Percentiles rank a stretch among this genome's conserved stretches.
Evolutionary conservation across 2,329 filamentous ascomycete genomes (phyloP).

Genomic region (Amesomyces nigricolor): DNA sequence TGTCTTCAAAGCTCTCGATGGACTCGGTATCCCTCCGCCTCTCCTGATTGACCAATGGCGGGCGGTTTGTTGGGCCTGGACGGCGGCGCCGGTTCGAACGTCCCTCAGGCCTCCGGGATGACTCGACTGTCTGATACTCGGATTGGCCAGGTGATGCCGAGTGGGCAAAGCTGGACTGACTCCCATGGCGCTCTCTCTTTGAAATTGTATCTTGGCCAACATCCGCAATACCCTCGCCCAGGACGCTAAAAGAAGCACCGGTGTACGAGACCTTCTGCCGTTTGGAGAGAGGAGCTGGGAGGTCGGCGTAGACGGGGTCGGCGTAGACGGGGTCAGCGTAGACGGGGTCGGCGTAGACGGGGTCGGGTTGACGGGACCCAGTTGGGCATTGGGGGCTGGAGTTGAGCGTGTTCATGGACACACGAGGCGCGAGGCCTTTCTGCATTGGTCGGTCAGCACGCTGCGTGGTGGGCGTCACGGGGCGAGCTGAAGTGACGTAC

Average conservation of each 20-base stretch:
- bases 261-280: constrained; percentile 9
- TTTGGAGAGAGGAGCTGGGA: constrained; percentile 8
- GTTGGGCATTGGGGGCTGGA: background rate
- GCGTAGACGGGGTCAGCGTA: background rate
- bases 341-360: background rate
- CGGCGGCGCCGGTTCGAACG: constrained; percentile 19
- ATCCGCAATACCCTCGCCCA: constrained; percentile 17
- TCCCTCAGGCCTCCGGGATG: background rate
- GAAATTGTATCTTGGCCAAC: constrained; percentile 4
- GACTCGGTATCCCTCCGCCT: background rate
- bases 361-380: background rate
- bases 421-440: constrained; percentile 3
- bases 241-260: background rate
- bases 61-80: background rate
- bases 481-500: background rate
- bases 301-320: background rate
- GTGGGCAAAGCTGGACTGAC: constrained; percentile 15
- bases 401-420: constrained; percentile 23
- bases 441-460: background rate
- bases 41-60: background rate
- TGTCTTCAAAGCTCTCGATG: constrained; percentile 16
- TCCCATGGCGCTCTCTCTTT: constrained; percentile 10
- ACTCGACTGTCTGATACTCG: constrained; percentile 15
- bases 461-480: background rate
- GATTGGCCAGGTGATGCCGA: constrained; percentile 7